Base-by-base conservation (phyloP, 345 rosid genomes). In the Eucalyptus marginata region DNA sequence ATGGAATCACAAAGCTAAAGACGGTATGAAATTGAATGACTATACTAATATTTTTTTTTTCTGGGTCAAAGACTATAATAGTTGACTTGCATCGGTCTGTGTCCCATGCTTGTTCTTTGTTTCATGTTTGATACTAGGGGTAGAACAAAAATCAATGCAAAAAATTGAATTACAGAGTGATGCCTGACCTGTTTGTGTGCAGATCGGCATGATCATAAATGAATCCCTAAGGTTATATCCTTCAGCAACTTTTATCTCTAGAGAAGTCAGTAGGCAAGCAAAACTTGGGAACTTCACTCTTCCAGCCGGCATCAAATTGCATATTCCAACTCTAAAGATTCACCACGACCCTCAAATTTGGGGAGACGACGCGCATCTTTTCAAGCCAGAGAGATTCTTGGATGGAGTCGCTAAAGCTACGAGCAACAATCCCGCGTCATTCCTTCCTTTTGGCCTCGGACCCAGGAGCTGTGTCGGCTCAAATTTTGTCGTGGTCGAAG, bases 351-450 rank as follows among this genome's bases (percentile, higher is more conserved):
- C 92, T 64, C 44, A 89, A 29, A 58, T 92, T n/a, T 93, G 95
- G 96, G 95, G 94, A 66, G 92, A 92, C 6, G 95, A 92, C 88
- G 93, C 76, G 24, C 90, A 91, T 62, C 88, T 87, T 49, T 94
- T 92, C 92, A 92, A 90, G 87, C 95, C 94, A 25, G 92, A 93
- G 86, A 91, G 95, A 87, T 94, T 94, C 64, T 88, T 92, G 1
- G 88, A 92, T 87, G 95, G 94, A 20, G 86, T 92, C 4, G 93
- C 92, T 51, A 92, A 91, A 50, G 95, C 96, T 71, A 93, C 93
- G 62, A 89, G 88, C 64, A 90, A 92, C 25, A 93, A 90, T 83
- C 36, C 80, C 0, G 91, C 89, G 4, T 91, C 88, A 50, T 94
- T 89, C 87, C 44, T 93, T 20, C 94, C 95, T 4, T 93, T 92